phyloP scores from a whole-genome alignment of 345 rosid genomes.

The Excoecaria cochinchinensis region DNA sequence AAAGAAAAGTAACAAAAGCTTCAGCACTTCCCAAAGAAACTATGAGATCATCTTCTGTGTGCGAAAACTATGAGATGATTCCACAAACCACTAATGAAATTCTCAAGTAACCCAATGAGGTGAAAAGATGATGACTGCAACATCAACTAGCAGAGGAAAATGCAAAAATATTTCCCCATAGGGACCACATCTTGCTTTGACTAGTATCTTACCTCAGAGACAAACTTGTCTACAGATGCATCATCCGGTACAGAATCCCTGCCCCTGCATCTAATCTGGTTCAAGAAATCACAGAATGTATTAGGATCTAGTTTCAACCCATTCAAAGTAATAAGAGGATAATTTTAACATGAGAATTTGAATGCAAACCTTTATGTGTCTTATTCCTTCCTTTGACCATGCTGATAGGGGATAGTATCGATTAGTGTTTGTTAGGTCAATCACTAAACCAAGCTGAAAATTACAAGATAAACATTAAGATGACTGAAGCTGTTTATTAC shows the following conservation, averaged over 20 bases:
- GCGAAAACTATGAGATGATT: not conserved
- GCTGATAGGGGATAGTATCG: conserved; percentile 75
- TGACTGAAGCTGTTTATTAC: not conserved
- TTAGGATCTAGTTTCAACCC: not conserved
- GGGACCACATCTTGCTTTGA: not conserved
- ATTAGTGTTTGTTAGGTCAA: conserved; percentile 87
- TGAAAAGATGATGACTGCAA: not conserved
- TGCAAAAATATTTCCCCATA: not conserved
- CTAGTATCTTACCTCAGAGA: conserved; percentile 61
- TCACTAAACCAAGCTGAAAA: conserved; percentile 86
- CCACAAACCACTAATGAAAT: not conserved
- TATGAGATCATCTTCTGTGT: not conserved
- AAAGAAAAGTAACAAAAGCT: not conserved
- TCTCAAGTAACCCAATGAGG: not conserved
- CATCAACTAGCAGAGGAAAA: conserved; percentile 29
- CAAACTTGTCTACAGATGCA: conserved; percentile 73
- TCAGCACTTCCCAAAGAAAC: not conserved
- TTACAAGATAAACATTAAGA: not conserved
- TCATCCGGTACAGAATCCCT: conserved; percentile 86
- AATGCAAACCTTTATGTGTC: conserved; percentile 68
- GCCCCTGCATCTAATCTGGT: conserved; percentile 83
- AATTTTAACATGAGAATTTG: not conserved
- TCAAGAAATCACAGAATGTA: conserved; percentile 23
- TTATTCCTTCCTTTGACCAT: conserved; percentile 76
- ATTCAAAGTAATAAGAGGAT: not conserved